Percentiles rank a stretch among this genome's conserved stretches.
Evolutionary conservation across 768 basidiomycete species (phyloP).

Genomic region (Glaciozyma antarctica): DNA sequence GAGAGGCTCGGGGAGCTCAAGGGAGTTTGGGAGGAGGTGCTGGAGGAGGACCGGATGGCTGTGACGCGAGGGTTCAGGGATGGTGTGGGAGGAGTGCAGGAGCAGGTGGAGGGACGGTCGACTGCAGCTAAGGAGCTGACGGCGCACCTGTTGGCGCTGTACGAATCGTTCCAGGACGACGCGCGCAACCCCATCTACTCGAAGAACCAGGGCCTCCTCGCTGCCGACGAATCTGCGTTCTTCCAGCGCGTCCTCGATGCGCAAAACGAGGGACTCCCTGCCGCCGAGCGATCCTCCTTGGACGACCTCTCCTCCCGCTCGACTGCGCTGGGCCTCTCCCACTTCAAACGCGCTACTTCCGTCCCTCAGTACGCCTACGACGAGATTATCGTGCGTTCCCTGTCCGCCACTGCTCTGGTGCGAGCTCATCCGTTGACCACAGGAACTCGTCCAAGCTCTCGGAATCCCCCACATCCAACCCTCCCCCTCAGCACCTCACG

Average conservation of each 20-base stretch:
- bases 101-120: too few species aligned
- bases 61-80: background rate
- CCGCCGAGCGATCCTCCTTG: background rate
- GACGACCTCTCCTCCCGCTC: background rate
- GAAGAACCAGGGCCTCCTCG: slow-evolving; percentile 10
- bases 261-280: background rate
- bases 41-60: background rate
- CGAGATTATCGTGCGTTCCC: slow-evolving; percentile 7
- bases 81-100: too few species aligned
- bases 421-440: too few species aligned
- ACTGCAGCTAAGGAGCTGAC: too few species aligned
- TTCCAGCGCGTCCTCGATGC: background rate
- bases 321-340: background rate
- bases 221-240: background rate
- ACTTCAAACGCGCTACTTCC: background rate
- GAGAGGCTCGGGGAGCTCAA: slow-evolving; percentile 4
- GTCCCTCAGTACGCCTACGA: slow-evolving; percentile 1
- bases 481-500: slow-evolving; percentile 1
- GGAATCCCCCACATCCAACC: slow-evolving; percentile 22
- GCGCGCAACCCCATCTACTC: slow-evolving; percentile 21
- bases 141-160: background rate
- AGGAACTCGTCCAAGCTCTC: slow-evolving; percentile 13
- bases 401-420: background rate
- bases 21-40: background rate
- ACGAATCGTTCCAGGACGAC: slow-evolving; percentile 8